These are phyloP conservation scores for Aspergillus sp. DNA, from an alignment of 2,329 filamentous ascomycete species.

Conservation along the genomic window DNA sequence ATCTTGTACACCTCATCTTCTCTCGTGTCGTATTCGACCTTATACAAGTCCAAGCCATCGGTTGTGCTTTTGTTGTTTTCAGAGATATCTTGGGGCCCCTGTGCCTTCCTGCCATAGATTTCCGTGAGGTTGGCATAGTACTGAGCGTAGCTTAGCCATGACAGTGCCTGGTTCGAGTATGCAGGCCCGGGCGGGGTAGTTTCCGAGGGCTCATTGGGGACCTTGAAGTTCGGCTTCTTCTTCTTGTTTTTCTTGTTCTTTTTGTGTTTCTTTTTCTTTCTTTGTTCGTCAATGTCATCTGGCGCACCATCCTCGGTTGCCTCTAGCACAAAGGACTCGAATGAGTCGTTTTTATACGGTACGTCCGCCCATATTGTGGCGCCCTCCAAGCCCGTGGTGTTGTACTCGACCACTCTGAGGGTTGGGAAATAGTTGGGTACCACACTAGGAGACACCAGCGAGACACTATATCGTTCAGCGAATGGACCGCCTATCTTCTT, in stretches of 20 bases:
- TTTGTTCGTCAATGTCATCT: constrained; percentile 41
- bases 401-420: constrained; percentile 90
- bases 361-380: constrained; percentile 34
- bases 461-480: constrained; percentile 81
- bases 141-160: constrained; percentile 78
- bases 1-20: constrained; percentile 73
- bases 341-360: background rate
- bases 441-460: constrained; percentile 79
- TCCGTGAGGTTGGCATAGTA: constrained; percentile 93
- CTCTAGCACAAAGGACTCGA: constrained; percentile 1
- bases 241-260: constrained; percentile 47
- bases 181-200: constrained; percentile 78
- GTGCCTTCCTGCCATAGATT: constrained; percentile 71
- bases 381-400: constrained; percentile 73
- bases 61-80: constrained; percentile 53
- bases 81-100: background rate
- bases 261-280: constrained; percentile 47
- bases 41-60: constrained; percentile 65
- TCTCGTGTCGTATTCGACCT: constrained; percentile 84
- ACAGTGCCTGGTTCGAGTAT: constrained; percentile 81
- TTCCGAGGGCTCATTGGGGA: constrained; percentile 72
- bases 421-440: constrained; percentile 93
- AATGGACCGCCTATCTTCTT: constrained; percentile 74
- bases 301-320: background rate
- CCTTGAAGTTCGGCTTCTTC: constrained; percentile 59